These are phyloP conservation scores for Hordeum marinum DNA, from an alignment of 176 grass and related monocot genomes.

Conservation along the genomic window DNA sequence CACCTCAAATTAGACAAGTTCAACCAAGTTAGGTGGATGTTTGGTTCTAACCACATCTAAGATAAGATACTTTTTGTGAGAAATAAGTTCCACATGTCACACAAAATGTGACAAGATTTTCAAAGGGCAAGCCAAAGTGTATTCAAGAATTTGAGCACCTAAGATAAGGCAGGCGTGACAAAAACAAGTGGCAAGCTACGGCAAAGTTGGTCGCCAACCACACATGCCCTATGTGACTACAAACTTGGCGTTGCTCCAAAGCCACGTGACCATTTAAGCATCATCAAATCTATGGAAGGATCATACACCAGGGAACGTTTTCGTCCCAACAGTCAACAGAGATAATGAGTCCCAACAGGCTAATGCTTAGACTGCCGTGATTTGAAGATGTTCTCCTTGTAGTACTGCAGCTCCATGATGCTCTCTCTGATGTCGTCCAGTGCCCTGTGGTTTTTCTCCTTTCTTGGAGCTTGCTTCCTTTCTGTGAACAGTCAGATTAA, in stretches of 20 bases:
- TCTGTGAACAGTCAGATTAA: constrained; percentile 34
- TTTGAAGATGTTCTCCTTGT: constrained; percentile 93
- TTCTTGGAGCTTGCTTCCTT: constrained; percentile 58
- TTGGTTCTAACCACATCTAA: too few species aligned
- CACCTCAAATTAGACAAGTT: too few species aligned
- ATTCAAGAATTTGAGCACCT: too few species aligned
- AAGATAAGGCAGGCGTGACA: too few species aligned
- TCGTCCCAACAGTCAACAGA: neutral
- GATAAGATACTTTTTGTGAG: too few species aligned
- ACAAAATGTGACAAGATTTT: too few species aligned
- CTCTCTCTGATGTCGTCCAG: constrained; percentile 87
- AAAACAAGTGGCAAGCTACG: too few species aligned
- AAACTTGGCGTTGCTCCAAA: neutral
- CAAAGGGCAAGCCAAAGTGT: too few species aligned
- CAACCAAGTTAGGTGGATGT: too few species aligned
- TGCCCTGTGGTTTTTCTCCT: constrained; percentile 72
- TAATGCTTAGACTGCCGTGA: constrained; percentile 40
- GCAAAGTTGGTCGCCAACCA: too few species aligned
- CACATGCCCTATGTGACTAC: neutral
- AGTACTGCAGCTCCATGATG: constrained; percentile 77
- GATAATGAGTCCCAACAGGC: neutral
- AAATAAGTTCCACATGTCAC: too few species aligned
- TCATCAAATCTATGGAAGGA: neutral
- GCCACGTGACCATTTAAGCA: neutral
- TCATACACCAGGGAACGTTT: neutral